Conservation (phyloP, 169 alveolate genomes). For the Cyclospora cayetanensis region DNA sequence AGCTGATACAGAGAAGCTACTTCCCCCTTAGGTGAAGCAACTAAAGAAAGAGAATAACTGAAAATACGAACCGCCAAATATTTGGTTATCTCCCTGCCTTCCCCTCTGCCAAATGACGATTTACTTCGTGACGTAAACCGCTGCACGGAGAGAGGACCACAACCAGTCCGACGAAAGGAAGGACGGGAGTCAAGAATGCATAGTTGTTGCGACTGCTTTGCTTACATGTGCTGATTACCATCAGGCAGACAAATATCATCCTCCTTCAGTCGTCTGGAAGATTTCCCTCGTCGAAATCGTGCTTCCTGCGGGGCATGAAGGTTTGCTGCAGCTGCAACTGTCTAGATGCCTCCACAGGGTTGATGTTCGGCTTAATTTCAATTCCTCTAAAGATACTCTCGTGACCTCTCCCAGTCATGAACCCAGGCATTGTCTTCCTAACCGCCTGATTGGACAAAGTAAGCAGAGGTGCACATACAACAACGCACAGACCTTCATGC, state of each 20-base stretch:
- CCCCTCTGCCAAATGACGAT: background rate
- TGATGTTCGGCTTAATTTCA: conserved; percentile 66
- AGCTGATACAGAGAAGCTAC: too few relatives aligned
- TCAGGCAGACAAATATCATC: too few relatives aligned
- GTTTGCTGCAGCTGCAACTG: conserved; percentile 62
- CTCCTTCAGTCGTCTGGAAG: conserved; percentile 62
- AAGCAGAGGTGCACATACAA: conserved; percentile 29
- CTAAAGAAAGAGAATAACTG: background rate
- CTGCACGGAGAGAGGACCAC: too few relatives aligned
- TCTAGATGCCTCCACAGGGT: conserved; percentile 45
- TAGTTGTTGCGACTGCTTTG: too few relatives aligned
- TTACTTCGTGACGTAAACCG: too few relatives aligned
- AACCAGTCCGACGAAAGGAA: too few relatives aligned
- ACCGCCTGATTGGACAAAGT: conserved; percentile 38
- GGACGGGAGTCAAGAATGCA: too few relatives aligned
- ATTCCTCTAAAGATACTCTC: conserved; percentile 65
- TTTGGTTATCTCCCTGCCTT: conserved; percentile 6
- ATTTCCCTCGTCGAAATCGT: conserved; percentile 67
- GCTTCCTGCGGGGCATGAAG: conserved; percentile 69
- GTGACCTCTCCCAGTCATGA: conserved; percentile 71
- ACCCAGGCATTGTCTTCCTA: conserved; percentile 66
- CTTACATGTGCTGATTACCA: too few relatives aligned
- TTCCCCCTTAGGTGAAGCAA: too few relatives aligned
- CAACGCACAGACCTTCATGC: background rate
- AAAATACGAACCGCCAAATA: background rate